Evolutionary conservation across 1,284 basidiomycete genomes (phyloP).

Genomic region (Trichosporon sp.): DNA sequence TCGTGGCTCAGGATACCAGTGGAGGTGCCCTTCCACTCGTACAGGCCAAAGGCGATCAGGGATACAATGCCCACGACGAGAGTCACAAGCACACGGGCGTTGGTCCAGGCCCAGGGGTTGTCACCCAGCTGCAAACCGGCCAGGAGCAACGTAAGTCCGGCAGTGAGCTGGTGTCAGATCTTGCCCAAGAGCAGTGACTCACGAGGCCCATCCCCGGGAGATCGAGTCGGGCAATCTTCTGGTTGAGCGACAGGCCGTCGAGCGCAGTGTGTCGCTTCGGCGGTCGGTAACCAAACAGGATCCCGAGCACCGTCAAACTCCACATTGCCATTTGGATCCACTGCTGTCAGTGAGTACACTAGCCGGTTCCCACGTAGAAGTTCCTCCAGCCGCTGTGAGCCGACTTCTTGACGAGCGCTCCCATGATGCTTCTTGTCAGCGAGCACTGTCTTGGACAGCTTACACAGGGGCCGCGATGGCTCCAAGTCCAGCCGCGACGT

Average conservation of each 20-base stretch:
- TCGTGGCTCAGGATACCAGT: slow-evolving; percentile 32
- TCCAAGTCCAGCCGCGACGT: slow-evolving; percentile 18
- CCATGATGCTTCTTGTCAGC: neutral
- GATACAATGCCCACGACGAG: slow-evolving; percentile 23
- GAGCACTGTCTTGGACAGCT: neutral
- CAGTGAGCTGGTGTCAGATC: slow-evolving; percentile 18
- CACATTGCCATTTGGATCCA: too few species aligned
- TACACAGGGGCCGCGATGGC: slow-evolving; percentile 13
- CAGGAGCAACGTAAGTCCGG: slow-evolving; percentile 19
- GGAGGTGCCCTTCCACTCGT: slow-evolving; percentile 28
- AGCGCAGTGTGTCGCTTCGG: slow-evolving; percentile 28
- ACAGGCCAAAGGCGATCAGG: slow-evolving; percentile 21
- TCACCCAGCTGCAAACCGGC: slow-evolving; percentile 22
- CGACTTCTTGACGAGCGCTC: neutral
- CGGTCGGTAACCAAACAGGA: slow-evolving; percentile 24
- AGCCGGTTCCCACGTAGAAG: too few species aligned
- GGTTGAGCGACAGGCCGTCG: slow-evolving; percentile 22
- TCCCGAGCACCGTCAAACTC: slow-evolving; percentile 1
- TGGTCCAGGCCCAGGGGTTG: slow-evolving; percentile 27
- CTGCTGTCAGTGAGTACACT: too few species aligned
- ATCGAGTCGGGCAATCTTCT: slow-evolving; percentile 25
- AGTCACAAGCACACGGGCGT: slow-evolving; percentile 21
- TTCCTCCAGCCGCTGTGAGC: slow-evolving; percentile 23
- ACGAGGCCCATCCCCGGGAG: slow-evolving; percentile 24
- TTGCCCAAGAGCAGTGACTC: neutral